Evolutionary conservation across 2,329 filamentous ascomycete species (phyloP).

Genomic region (Calcarisporium arbuscula): DNA sequence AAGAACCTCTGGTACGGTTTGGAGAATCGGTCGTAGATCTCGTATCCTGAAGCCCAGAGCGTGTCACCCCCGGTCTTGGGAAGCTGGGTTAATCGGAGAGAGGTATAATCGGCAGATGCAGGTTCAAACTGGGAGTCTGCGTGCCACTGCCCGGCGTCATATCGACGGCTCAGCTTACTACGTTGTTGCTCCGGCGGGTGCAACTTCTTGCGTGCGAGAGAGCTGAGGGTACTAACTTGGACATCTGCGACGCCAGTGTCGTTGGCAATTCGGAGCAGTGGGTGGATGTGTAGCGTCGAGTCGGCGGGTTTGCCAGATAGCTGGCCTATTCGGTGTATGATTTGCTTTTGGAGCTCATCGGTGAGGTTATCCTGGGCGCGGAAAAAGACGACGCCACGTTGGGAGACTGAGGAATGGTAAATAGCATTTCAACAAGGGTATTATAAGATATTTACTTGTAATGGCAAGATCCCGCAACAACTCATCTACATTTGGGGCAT

Average conservation of each 20-base stretch:
- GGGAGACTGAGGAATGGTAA: constrained; percentile 44
- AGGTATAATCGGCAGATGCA: constrained; percentile 56
- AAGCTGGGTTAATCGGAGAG: constrained; percentile 46
- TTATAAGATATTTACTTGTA: constrained; percentile 42
- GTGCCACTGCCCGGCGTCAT: constrained; percentile 50
- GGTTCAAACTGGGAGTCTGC: constrained; percentile 62
- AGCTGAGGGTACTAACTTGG: constrained; percentile 60
- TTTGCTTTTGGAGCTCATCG: constrained; percentile 59
- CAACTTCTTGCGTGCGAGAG: constrained; percentile 43
- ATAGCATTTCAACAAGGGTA: no score
- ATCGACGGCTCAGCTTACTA: no score
- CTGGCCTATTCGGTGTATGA: constrained; percentile 54
- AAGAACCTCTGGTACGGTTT: constrained; percentile 50
- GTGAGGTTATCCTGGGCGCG: constrained; percentile 55
- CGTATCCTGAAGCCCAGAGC: constrained; percentile 62
- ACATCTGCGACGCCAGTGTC: constrained; percentile 49
- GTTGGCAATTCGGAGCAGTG: constrained; percentile 45
- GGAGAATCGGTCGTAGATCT: constrained; percentile 59
- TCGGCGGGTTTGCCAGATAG: constrained; percentile 49
- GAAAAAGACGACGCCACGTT: constrained; percentile 66
- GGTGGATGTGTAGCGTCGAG: constrained; percentile 55
- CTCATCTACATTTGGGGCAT: constrained; percentile 56
- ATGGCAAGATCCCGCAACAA: constrained; percentile 61
- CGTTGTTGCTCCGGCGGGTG: constrained; percentile 36
- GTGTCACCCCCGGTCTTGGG: constrained; percentile 54